Percentiles rank a stretch among this genome's conserved stretches.
These are phyloP conservation scores for Cladorrhinum sp. DNA, from an alignment of 2,329 filamentous ascomycete genomes.

Conservation along the genomic window DNA sequence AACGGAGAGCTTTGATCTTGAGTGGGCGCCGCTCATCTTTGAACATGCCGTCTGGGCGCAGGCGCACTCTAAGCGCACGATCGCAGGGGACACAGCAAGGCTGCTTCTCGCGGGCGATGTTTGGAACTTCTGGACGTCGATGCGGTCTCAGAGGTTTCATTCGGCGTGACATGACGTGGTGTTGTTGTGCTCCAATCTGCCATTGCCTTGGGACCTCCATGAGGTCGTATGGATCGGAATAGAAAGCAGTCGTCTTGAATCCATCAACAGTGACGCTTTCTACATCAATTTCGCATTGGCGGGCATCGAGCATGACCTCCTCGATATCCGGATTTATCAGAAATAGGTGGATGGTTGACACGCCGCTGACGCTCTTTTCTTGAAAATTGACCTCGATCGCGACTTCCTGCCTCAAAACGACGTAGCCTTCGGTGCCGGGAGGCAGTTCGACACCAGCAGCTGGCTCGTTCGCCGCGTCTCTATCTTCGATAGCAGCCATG, in stretches of 20 bases:
- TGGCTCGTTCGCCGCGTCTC: conserved; percentile 12
- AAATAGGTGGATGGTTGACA: conserved; percentile 76
- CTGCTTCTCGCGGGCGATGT: conserved; percentile 49
- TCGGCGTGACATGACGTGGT: conserved; percentile 69
- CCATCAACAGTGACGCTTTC: conserved; percentile 52
- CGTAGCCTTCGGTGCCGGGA: conserved; percentile 35
- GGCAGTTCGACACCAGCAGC: conserved; percentile 16
- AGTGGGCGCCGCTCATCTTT: conserved; percentile 26
- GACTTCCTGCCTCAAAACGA: conserved; percentile 79
- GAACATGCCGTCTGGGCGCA: conserved; percentile 38
- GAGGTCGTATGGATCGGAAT: conserved; percentile 65
- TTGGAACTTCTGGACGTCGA: conserved; percentile 51
- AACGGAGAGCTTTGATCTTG: conserved; percentile 28
- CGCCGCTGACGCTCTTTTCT: conserved; percentile 69
- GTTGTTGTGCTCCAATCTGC: conserved; percentile 67
- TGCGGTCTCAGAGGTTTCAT: conserved; percentile 53
- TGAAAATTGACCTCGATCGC: conserved; percentile 86
- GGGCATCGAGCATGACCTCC: conserved; percentile 58
- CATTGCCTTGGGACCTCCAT: conserved; percentile 59
- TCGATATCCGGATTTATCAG: conserved; percentile 56
- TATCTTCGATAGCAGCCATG: conserved; percentile 30
- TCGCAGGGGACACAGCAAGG: conserved; percentile 56
- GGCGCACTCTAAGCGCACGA: conserved; percentile 45
- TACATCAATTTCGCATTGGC: conserved; percentile 58
- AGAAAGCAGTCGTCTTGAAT: conserved; percentile 43